Percentiles rank a stretch among this genome's conserved stretches.
Conservation (phyloP, 345 rosid genomes). For the Microthlaspi erraticum region DNA sequence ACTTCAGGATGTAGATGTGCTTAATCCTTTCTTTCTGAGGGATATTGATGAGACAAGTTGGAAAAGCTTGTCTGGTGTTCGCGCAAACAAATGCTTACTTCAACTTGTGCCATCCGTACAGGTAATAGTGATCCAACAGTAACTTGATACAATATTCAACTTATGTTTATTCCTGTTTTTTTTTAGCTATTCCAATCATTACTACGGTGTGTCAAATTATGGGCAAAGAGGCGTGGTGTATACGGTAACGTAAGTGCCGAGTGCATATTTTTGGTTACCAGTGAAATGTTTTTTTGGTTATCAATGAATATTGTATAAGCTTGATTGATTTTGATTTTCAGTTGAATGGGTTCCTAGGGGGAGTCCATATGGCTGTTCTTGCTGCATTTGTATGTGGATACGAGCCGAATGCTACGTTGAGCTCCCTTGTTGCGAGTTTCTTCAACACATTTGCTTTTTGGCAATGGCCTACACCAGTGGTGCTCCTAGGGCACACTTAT, state of each 20-base stretch:
- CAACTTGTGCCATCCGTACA: constrained; percentile 61
- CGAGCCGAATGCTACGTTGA: constrained; percentile 51
- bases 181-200: constrained; percentile 58
- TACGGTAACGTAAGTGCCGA: constrained; percentile 59
- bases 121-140: constrained; percentile 37
- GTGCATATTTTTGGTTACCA: constrained; percentile 24
- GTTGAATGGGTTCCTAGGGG: constrained; percentile 69
- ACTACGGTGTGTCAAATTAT: constrained; percentile 58
- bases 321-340: constrained; percentile 27
- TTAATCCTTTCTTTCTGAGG: constrained; percentile 50
- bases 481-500: constrained; percentile 47
- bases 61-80: constrained; percentile 67
- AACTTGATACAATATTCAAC: background rate
- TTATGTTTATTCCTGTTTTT: constrained; percentile 25
- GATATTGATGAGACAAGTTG: constrained; percentile 61
- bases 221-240: constrained; percentile 67
- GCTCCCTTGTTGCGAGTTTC: constrained; percentile 49
- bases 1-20: constrained; percentile 57
- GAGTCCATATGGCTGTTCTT: constrained; percentile 65
- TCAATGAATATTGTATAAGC: background rate
- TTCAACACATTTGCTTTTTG: constrained; percentile 58
- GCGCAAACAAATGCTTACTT: constrained; percentile 52
- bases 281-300: too few species aligned
- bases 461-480: constrained; percentile 64
- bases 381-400: constrained; percentile 58